phyloP scores from a whole-genome alignment of 352 stramenopile species.

The Discostella stelligera region DNA sequence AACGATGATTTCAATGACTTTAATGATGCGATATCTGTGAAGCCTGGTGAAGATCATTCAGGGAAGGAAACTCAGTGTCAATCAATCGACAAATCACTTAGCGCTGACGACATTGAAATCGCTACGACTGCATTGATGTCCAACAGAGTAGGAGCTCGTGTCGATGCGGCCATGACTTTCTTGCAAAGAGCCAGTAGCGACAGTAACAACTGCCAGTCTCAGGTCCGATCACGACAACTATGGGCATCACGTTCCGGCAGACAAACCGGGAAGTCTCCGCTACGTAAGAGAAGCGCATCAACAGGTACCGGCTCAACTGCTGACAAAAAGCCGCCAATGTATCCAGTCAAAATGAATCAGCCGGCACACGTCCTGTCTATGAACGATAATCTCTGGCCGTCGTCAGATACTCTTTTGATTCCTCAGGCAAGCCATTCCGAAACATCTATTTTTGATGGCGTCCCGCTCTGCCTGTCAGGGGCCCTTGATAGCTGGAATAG shows the following conservation, averaged over 20 bases:
- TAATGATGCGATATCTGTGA: slow-evolving; percentile 23
- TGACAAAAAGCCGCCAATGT: slow-evolving; percentile 12
- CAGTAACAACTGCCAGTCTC: slow-evolving; percentile 12
- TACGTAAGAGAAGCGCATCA: slow-evolving; percentile 33
- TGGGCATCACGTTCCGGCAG: slow-evolving; percentile 25
- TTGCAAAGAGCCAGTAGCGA: slow-evolving; percentile 13
- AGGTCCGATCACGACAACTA: slow-evolving; percentile 31
- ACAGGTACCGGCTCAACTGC: slow-evolving; percentile 16
- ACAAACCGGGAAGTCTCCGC: slow-evolving; percentile 4
- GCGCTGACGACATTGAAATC: slow-evolving; percentile 30
- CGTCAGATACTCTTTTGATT: slow-evolving; percentile 28
- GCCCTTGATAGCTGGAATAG: slow-evolving; percentile 42
- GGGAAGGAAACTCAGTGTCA: slow-evolving; percentile 2
- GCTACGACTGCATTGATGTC: slow-evolving; percentile 34
- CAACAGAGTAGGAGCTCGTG: slow-evolving; percentile 31
- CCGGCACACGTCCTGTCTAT: slow-evolving; percentile 12
- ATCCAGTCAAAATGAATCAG: slow-evolving; percentile 12
- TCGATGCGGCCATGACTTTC: slow-evolving; percentile 27
- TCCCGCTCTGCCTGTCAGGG: slow-evolving; percentile 32
- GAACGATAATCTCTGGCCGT: slow-evolving; percentile 15
- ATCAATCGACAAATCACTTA: slow-evolving; percentile 12
- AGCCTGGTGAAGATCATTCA: slow-evolving; percentile 20
- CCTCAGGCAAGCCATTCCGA: slow-evolving; percentile 25
- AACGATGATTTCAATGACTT: slow-evolving; percentile 36
- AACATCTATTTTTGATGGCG: slow-evolving; percentile 42